These are phyloP conservation scores for Helminthosporium solani DNA, from an alignment of 2,329 filamentous ascomycete genomes.

Conservation along the genomic window DNA sequence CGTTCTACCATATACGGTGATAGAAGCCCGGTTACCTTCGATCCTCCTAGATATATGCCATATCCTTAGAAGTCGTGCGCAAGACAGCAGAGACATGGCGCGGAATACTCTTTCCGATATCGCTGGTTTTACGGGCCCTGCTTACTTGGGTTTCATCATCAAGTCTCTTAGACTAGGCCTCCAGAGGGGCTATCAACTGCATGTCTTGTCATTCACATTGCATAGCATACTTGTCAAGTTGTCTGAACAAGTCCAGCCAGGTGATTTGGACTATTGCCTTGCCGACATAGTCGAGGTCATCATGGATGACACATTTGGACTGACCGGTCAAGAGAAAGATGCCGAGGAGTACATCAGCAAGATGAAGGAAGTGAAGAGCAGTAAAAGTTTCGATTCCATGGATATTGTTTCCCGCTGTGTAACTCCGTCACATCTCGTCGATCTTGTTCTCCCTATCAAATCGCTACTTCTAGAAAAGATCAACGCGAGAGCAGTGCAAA, in stretches of 20 bases:
- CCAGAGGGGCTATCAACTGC: conserved; percentile 84
- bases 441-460: conserved; percentile 76
- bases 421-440: conserved; percentile 70
- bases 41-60: conserved; percentile 91
- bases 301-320: conserved; percentile 97
- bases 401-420: conserved; percentile 84
- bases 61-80: conserved; percentile 83
- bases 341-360: conserved; percentile 91
- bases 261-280: conserved; percentile 87
- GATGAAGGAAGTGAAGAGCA: conserved; percentile 97
- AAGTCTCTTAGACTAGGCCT: conserved; percentile 85
- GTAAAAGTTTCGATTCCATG: conserved; percentile 97
- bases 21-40: conserved; percentile 73
- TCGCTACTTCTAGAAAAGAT: conserved; percentile 80
- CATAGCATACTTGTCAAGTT: conserved; percentile 83
- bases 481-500: conserved; percentile 77
- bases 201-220: conserved; percentile 92
- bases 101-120: conserved; percentile 86
- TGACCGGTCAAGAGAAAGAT: conserved; percentile 91
- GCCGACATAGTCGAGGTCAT: conserved; percentile 76
- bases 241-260: conserved; percentile 70
- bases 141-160: conserved; percentile 88
- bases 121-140: conserved; percentile 73
- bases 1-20: conserved; percentile 70
- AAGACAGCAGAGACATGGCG: conserved; percentile 87